These are phyloP conservation scores for Ambispora gerdemannii DNA, from an alignment of 192 early-diverging fungal species.

Conservation along the genomic window DNA sequence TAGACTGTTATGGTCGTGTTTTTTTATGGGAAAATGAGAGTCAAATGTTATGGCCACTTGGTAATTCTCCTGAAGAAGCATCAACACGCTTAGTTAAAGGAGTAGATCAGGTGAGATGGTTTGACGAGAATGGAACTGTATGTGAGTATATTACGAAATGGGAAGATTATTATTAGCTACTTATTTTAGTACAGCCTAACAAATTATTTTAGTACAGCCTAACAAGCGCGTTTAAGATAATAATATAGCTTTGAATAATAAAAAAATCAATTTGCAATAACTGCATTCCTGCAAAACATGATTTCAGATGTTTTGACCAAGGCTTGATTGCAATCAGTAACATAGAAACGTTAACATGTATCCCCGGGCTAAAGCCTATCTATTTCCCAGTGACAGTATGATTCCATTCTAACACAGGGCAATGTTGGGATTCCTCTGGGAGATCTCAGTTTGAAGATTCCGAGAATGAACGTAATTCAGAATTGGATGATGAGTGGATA, in stretches of 20 bases:
- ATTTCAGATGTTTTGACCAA: conserved; percentile 14
- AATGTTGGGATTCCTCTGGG: conserved; percentile 13
- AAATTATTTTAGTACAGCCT: not conserved
- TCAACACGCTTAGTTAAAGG: conserved; percentile 13
- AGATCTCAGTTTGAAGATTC: conserved; percentile 16
- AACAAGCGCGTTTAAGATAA: conserved; percentile 8
- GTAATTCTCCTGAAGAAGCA: conserved; percentile 20
- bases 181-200: not conserved
- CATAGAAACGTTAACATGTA: conserved; percentile 9
- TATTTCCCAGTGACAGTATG: not conserved
- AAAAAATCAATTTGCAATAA: conserved; percentile 24
- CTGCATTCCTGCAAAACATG: conserved; percentile 20
- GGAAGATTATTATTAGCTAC: not conserved
- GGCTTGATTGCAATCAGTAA: conserved; percentile 11
- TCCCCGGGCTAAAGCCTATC: not conserved
- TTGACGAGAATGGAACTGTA: conserved; percentile 14
- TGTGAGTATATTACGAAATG: conserved; percentile 20
- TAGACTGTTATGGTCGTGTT: conserved; percentile 21
- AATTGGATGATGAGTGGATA: conserved; percentile 23
- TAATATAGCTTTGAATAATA: conserved; percentile 26
- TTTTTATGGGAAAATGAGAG: conserved; percentile 14
- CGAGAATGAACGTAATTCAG: conserved; percentile 9
- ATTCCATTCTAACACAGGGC: conserved; percentile 1
- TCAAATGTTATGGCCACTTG: conserved; percentile 21
- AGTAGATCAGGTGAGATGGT: conserved; percentile 9